Evolutionary conservation across 2,329 filamentous ascomycete species (phyloP), one percentile per base, ranked within the genome.

Genomic region (Fusarium continuum): DNA sequence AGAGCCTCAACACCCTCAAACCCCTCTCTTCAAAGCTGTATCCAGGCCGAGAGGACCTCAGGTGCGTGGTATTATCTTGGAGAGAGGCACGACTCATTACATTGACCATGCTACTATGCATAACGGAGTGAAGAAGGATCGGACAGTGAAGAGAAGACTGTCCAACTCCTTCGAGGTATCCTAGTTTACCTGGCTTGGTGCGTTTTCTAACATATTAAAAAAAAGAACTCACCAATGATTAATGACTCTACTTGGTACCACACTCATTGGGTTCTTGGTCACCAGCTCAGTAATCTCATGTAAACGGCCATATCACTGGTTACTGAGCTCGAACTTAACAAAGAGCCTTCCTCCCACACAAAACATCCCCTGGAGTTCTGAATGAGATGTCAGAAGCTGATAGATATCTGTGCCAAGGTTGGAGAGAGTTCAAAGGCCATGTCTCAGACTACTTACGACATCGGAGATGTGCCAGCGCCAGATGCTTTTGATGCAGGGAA

Each of bases 1-100:
- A 29, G 11, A 14, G 28, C 28, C 28, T 29, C 11, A 14, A 29
- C 28, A 14, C 28, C 28, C 4, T 14, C 5, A 29, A 9, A n/a
- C n/a, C n/a, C n/a, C n/a, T n/a, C 68, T 68, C 4, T 75, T 75
- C 64, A 69, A 55, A 32, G 67, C 68, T 14, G 55, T 64, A 4
- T 68, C 76, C 20, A 58, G 53, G 7, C 73, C 72, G 8, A 59
- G 74, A 4, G 73, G 70, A 0, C 52, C 63, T 20, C 73, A 71
- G 73, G 74, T 71, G n/a, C 49, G 64, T 31, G 66, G 70, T 17
- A 36, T 70, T 1, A 54, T 53, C 17, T 10, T 20, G 2, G n/a
- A 47, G 13, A 48, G 36, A 5, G 54, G 54, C 1, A 47, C 41
- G 6, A 53, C 54, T 4, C 54, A 47, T 39, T 14, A 28, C 3